Base-by-base conservation (phyloP, 2,329 filamentous ascomycete genomes). In the Talaromyces atroroseus region DNA sequence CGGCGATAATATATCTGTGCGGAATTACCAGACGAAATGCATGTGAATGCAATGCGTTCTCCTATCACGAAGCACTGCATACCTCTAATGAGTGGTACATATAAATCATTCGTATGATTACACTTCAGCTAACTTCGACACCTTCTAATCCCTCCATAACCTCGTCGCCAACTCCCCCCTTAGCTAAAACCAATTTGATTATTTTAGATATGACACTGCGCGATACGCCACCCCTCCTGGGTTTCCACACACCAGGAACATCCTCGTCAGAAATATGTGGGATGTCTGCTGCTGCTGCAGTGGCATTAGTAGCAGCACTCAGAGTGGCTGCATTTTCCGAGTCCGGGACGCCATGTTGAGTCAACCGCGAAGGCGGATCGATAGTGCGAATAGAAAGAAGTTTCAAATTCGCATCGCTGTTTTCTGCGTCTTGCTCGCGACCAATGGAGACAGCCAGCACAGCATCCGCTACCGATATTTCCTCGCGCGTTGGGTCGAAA, bases 401-500 rank as follows among this genome's bases (percentile, higher is more conserved):
- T 56, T 81, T 81, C 57, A 90, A 71, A 2, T 57, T 49, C 3
- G 45, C 52, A 32, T 58, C 45, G 16, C 47, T 50, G 20, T 50
- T 42, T 20, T 48, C 50, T 20, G 64, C 61, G 18, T 61, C 57
- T 21, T 48, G 36, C 34, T 58, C 56, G 20, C 69, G 66, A 4
- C 83, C 83, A 34, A 95, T 81, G 0, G 91, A 95, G 5, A 97
- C 83, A 1, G 92, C 94, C 47, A 97, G 78, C 2, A 94, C 89
- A 12, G 87, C 85, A 66, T 97, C 92, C 1, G 94, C 94, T 3
- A 97, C 92, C 2, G 91, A 89, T 16, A 99, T 85, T 72, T 99
- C 94, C 70, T 96, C 92, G 63, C 87, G 86, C 52, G 84, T 87
- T 0, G 94, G 92, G 70, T 99, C 94, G 75, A 97, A 96, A 62